A percentile compares a stretch with the other conserved stretches of the same genome.
Evolutionary conservation across 139 green algal genomes (phyloP).

Genomic region (Micromonas pusilla): DNA sequence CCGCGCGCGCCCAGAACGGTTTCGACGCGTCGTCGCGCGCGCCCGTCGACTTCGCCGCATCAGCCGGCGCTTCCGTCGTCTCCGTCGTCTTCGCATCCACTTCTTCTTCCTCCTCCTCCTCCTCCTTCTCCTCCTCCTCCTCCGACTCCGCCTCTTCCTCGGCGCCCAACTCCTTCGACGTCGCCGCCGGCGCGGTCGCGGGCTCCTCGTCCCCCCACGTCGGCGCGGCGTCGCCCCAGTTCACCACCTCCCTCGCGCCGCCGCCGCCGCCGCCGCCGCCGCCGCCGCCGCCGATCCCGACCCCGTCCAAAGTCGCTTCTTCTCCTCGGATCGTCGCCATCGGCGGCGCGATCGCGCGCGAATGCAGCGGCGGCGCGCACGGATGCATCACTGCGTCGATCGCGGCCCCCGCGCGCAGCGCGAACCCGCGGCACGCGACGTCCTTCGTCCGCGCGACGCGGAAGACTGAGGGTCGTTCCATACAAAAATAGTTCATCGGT

Average conservation of each 20-base stretch:
- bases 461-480: neutral
- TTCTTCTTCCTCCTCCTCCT: neutral
- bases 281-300: too few relatives aligned
- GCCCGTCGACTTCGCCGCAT: too few relatives aligned
- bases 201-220: neutral
- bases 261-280: too few relatives aligned
- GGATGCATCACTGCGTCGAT: neutral
- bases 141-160: neutral
- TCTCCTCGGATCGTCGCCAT: neutral
- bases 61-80: too few relatives aligned
- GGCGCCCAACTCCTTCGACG: neutral
- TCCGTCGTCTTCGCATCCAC: neutral
- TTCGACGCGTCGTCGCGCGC: too few relatives aligned
- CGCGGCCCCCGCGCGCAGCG: neutral
- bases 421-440: neutral
- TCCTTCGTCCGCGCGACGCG: neutral
- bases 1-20: too few relatives aligned
- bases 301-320: neutral
- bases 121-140: neutral
- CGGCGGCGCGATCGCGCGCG: neutral
- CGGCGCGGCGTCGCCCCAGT: neutral
- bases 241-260: neutral
- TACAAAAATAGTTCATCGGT: too few relatives aligned
- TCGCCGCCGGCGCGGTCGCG: neutral
- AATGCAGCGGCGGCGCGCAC: neutral